Percentiles rank a stretch among this genome's conserved stretches.
Evolutionary conservation across 352 stramenopile genomes (phyloP).

Genomic region (Elongisporangium prolatum): DNA sequence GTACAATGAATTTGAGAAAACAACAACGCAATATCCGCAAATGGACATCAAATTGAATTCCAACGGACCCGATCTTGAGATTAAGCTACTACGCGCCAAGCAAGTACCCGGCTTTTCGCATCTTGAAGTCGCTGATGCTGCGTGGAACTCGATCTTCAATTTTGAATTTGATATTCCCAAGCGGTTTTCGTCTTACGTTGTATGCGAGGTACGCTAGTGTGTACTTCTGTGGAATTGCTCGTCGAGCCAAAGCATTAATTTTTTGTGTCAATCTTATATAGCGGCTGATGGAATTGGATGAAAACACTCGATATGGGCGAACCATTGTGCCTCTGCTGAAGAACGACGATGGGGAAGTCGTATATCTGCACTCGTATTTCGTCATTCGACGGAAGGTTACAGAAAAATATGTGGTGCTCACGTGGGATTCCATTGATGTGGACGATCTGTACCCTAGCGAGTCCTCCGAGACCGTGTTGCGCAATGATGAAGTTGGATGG

Average conservation of each 20-base stretch:
- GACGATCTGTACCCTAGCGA: conserved; percentile 70
- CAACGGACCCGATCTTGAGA: conserved; percentile 75
- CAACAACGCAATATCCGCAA: conserved; percentile 40
- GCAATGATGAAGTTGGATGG: conserved; percentile 80
- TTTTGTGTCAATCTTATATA: no score
- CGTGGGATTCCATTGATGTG: conserved; percentile 61
- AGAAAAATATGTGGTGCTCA: conserved; percentile 56
- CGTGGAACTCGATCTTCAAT: conserved; percentile 76
- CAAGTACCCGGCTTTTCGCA: conserved; percentile 50
- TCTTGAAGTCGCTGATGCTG: conserved; percentile 52
- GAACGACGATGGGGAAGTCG: conserved; percentile 29
- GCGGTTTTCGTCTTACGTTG: conserved; percentile 60
- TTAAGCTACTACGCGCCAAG: conserved; percentile 68
- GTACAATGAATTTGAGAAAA: conserved; percentile 40
- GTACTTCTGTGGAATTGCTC: no score
- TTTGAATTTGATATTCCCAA: conserved; percentile 68
- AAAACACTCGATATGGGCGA: conserved; percentile 72
- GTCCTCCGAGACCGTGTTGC: conserved; percentile 46
- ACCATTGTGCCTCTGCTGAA: conserved; percentile 70
- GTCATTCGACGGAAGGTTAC: conserved; percentile 52
- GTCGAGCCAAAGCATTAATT: no score
- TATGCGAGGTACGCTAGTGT: conserved; percentile 50
- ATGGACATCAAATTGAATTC: conserved; percentile 82
- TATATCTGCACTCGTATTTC: conserved; percentile 81
- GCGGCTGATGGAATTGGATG: conserved; percentile 72